These are phyloP conservation scores for Filobasidium floriforme DNA, from an alignment of 768 basidiomycete species.

Conservation along the genomic window DNA sequence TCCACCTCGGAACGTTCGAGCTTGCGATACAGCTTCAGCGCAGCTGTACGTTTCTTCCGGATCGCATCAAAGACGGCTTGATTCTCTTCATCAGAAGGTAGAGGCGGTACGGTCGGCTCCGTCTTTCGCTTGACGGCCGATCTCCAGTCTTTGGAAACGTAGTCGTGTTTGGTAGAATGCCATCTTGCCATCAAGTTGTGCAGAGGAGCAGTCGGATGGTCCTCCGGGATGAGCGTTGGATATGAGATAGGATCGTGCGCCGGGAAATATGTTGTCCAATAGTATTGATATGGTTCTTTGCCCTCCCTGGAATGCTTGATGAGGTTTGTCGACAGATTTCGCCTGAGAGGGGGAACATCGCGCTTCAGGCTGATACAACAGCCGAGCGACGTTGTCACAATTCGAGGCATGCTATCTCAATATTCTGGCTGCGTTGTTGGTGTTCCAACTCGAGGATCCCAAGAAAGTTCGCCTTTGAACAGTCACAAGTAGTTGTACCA, in stretches of 20 bases:
- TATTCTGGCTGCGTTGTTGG: neutral
- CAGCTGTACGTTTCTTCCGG: neutral
- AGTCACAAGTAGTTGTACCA: neutral
- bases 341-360: neutral
- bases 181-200: neutral
- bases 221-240: neutral
- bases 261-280: slow-evolving; percentile 3
- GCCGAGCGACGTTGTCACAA: neutral
- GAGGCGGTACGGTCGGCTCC: too few species aligned
- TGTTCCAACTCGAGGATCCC: neutral
- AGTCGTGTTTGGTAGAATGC: neutral
- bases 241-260: neutral
- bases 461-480: too few species aligned
- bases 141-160: neutral
- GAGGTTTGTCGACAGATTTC: neutral
- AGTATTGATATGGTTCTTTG: neutral
- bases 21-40: neutral
- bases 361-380: neutral
- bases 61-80: neutral
- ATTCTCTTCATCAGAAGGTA: neutral
- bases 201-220: neutral
- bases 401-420: neutral
- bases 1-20: neutral
- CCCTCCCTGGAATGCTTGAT: neutral
- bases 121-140: neutral